These are phyloP conservation scores for Ceratobasidium sp. DNA, from an alignment of 1,284 basidiomycete genomes.

Conservation along the genomic window DNA sequence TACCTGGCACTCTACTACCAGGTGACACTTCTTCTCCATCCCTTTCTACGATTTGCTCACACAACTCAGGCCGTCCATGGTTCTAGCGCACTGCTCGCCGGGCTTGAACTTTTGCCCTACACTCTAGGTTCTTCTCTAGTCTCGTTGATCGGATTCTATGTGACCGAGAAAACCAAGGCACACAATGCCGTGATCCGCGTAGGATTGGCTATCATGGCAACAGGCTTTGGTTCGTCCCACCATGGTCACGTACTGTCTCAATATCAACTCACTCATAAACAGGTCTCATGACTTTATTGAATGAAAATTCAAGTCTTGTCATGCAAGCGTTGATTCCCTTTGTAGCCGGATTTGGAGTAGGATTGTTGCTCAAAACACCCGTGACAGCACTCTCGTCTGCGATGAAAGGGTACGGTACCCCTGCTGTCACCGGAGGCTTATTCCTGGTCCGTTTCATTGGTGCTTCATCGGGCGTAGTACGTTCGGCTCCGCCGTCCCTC, in stretches of 20 bases:
- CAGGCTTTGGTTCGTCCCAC: constrained; percentile 71
- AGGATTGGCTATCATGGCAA: constrained; percentile 67
- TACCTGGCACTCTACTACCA: constrained; percentile 82
- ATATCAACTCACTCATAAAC: constrained; percentile 23
- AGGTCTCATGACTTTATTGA: constrained; percentile 71
- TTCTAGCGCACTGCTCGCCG: constrained; percentile 69
- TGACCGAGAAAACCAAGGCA: constrained; percentile 72
- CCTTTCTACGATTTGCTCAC: neutral
- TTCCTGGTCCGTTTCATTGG: constrained; percentile 84
- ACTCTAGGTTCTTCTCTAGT: constrained; percentile 80
- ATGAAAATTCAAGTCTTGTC: constrained; percentile 57
- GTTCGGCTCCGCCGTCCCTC: constrained; percentile 45
- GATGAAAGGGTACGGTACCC: constrained; percentile 67
- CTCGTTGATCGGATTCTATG: constrained; percentile 80
- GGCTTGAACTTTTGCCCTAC: constrained; percentile 76
- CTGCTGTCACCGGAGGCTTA: constrained; percentile 81
- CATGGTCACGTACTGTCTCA: neutral
- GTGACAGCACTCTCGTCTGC: constrained; percentile 76
- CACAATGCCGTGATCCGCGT: constrained; percentile 63
- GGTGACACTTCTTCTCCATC: constrained; percentile 51
- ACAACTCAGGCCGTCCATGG: constrained; percentile 66
- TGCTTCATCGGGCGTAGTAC: constrained; percentile 76
- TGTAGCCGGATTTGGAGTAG: constrained; percentile 76
- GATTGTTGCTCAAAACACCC: constrained; percentile 81
- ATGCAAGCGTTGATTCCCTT: constrained; percentile 65